Evolutionary conservation across 441 rosid genomes (phyloP).

Genomic region (Pelargonium cotyledonis): DNA sequence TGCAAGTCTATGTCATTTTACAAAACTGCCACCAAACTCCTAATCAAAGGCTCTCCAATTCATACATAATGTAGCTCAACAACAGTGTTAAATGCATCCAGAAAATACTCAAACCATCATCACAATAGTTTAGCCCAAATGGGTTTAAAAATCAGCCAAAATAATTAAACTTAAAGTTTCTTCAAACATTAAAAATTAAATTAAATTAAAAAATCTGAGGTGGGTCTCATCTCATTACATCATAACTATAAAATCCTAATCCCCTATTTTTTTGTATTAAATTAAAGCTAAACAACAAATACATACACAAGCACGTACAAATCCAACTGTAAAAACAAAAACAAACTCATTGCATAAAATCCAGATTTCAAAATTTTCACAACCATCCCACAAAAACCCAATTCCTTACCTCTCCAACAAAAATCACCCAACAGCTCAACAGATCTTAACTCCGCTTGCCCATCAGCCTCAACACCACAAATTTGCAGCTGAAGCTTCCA

Average conservation of each 20-base stretch:
- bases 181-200: too few species aligned
- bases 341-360: not conserved
- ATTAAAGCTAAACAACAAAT: not conserved
- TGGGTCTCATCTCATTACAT: slow-evolving; percentile 1
- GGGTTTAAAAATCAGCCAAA: not conserved
- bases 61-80: not conserved
- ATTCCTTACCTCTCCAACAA: slow-evolving; percentile 7
- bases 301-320: not conserved
- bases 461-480: not conserved
- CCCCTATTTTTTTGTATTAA: not conserved
- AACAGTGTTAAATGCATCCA: not conserved
- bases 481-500: not conserved
- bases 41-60: not conserved
- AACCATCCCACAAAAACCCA: not conserved
- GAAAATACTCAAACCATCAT: not conserved
- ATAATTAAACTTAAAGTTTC: too few species aligned
- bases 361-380: not conserved
- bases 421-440: not conserved
- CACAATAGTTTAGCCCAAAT: not conserved
- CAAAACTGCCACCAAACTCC: not conserved
- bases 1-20: slow-evolving; percentile 1
- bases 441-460: not conserved
- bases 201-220: not conserved
- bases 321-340: not conserved
- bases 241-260: not conserved